phyloP scores from a whole-genome alignment of 139 green algal species.

The Chlorella ohadii region DNA sequence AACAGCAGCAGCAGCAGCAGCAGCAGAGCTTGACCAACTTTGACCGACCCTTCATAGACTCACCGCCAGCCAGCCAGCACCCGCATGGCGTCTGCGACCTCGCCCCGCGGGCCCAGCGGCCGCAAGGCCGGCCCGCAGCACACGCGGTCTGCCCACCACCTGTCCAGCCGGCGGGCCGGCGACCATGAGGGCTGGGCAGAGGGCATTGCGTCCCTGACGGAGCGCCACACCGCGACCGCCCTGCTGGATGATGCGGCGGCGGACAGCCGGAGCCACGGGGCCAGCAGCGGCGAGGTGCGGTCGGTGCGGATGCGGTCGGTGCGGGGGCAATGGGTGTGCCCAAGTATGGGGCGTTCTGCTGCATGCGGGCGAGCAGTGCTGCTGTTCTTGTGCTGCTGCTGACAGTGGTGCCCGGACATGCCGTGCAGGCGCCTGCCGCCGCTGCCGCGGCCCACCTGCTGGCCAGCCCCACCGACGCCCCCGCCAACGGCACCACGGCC shows the following conservation, averaged over 20 bases:
- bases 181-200: conserved; percentile 72
- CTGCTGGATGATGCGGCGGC: conserved; percentile 36
- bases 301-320: background rate
- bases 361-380: background rate
- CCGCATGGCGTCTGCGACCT: background rate
- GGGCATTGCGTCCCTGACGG: conserved; percentile 62
- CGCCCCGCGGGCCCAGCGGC: background rate
- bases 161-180: conserved; percentile 2
- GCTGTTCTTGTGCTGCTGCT: no score
- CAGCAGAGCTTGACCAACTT: no score
- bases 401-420: no score
- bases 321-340: no score
- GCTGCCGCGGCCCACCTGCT: background rate
- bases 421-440: background rate
- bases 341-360: background rate
- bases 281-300: background rate
- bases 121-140: background rate
- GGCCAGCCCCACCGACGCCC: background rate
- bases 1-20: no score
- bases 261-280: background rate
- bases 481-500: background rate
- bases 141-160: conserved; percentile 18
- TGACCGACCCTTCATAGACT: no score
- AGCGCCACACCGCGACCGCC: conserved; percentile 50
- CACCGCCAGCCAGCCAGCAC: background rate